Percentiles rank a stretch among this genome's conserved stretches.
Evolutionary conservation across 352 stramenopile genomes (phyloP).

Genomic region (Globisporangium nagaii): DNA sequence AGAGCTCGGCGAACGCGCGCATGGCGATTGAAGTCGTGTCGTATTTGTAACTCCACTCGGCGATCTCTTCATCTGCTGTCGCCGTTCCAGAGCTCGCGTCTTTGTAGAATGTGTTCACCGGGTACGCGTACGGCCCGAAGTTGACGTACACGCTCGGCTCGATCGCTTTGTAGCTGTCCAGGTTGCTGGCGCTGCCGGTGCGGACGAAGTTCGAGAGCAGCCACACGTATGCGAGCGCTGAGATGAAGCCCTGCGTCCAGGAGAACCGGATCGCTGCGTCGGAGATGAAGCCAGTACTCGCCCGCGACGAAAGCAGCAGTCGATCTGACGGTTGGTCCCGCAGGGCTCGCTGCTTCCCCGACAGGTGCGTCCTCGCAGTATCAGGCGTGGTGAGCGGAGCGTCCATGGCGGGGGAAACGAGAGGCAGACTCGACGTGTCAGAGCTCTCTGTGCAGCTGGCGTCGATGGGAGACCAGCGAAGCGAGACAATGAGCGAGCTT

Average conservation of each 20-base stretch:
- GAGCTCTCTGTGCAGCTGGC: no score
- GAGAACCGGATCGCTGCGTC: background rate
- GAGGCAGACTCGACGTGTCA: no score
- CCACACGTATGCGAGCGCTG: background rate
- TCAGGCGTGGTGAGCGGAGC: no score
- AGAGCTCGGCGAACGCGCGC: background rate
- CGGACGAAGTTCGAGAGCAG: slow-evolving; percentile 1
- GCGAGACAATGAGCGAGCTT: no score
- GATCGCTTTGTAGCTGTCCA: background rate
- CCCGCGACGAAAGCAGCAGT: no score
- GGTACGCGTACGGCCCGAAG: slow-evolving; percentile 10
- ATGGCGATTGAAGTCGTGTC: background rate
- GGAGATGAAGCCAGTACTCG: background rate
- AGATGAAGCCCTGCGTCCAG: background rate
- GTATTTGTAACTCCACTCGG: slow-evolving; percentile 2
- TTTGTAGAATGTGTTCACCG: background rate
- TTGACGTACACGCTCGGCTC: slow-evolving; percentile 6
- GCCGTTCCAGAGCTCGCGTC: background rate
- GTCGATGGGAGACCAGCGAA: no score
- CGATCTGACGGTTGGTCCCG: no score
- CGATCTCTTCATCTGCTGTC: background rate
- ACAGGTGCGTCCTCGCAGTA: no score
- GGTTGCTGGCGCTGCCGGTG: background rate
- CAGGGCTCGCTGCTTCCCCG: no score
- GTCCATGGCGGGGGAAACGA: no score